phyloP scores from a whole-genome alignment of 2,329 filamentous ascomycete species.

The Metarhizium robertsii region DNA sequence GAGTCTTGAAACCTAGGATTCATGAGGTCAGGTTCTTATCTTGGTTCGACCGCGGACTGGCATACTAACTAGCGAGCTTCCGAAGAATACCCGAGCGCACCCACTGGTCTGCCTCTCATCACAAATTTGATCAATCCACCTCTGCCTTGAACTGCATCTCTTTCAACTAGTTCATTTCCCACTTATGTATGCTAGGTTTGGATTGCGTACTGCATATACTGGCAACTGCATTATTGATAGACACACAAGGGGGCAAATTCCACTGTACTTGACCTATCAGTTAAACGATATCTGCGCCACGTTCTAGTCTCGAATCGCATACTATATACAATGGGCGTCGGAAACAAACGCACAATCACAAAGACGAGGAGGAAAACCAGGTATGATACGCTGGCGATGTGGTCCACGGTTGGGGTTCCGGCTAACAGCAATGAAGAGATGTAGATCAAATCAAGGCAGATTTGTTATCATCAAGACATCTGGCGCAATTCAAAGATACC shows the following conservation, averaged over 20 bases:
- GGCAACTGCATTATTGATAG: too few relatives aligned
- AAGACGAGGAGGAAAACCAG: slow-evolving; percentile 67
- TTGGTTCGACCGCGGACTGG: too few relatives aligned
- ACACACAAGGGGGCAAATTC: too few relatives aligned
- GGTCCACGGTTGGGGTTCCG: not conserved
- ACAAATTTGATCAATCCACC: not conserved
- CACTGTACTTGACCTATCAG: not conserved
- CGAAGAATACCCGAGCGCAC: not conserved
- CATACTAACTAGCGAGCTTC: not conserved
- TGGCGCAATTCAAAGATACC: slow-evolving; percentile 66
- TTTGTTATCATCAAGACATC: slow-evolving; percentile 66
- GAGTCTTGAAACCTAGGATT: too few relatives aligned
- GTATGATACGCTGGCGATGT: slow-evolving; percentile 29
- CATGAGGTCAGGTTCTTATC: too few relatives aligned
- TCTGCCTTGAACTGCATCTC: too few relatives aligned
- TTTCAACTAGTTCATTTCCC: too few relatives aligned
- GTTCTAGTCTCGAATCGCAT: not conserved
- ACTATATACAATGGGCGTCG: slow-evolving; percentile 50
- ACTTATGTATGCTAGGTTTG: too few relatives aligned
- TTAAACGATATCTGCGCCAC: not conserved
- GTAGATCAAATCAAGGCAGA: slow-evolving; percentile 89
- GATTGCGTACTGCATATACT: too few relatives aligned
- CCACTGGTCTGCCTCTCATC: not conserved
- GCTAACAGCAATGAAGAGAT: slow-evolving; percentile 50
- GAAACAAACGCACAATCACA: slow-evolving; percentile 55